These are phyloP conservation scores for Ceratorhiza oryzae-sativae DNA, from an alignment of 1,284 basidiomycete genomes.

Conservation along the genomic window DNA sequence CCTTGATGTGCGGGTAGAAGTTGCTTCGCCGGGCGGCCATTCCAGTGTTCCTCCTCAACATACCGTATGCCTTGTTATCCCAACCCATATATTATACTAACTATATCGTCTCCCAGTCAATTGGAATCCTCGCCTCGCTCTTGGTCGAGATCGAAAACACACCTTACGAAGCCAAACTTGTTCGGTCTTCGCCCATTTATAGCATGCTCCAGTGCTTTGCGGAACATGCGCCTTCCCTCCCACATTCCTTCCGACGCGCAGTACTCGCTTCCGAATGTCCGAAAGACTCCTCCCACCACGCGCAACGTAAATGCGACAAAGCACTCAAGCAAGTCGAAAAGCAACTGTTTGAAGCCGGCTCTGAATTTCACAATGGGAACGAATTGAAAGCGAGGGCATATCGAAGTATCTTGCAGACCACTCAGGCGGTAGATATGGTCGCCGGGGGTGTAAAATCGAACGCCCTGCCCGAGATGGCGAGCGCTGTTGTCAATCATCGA, in stretches of 20 bases:
- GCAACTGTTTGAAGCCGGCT: slow-evolving; percentile 53
- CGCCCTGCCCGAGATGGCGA: slow-evolving; percentile 64
- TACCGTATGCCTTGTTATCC: slow-evolving; percentile 13
- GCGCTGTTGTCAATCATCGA: slow-evolving; percentile 66
- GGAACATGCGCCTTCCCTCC: slow-evolving; percentile 59
- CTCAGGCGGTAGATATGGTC: slow-evolving; percentile 73
- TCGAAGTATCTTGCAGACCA: slow-evolving; percentile 63
- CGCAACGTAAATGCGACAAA: slow-evolving; percentile 50
- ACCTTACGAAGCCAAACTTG: slow-evolving; percentile 54
- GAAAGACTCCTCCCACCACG: slow-evolving; percentile 1
- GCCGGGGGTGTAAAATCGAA: slow-evolving; percentile 73
- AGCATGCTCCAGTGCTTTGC: slow-evolving; percentile 54
- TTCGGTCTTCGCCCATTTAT: slow-evolving; percentile 56
- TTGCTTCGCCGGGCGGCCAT: slow-evolving; percentile 46
- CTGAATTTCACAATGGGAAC: slow-evolving; percentile 33
- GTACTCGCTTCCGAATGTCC: slow-evolving; percentile 12
- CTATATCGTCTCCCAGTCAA: slow-evolving; percentile 46
- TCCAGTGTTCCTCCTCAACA: slow-evolving; percentile 45
- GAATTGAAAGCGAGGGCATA: slow-evolving; percentile 42
- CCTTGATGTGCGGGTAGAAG: slow-evolving; percentile 44
- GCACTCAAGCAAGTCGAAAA: slow-evolving; percentile 56
- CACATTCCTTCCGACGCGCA: slow-evolving; percentile 55
- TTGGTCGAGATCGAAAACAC: slow-evolving; percentile 63
- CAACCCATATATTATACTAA: not conserved
- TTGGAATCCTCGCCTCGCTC: slow-evolving; percentile 66